Evolutionary conservation across 805 yeast species (phyloP), one percentile per base, ranked within the genome.

Genomic region (Wickerhamiella siamensis): DNA sequence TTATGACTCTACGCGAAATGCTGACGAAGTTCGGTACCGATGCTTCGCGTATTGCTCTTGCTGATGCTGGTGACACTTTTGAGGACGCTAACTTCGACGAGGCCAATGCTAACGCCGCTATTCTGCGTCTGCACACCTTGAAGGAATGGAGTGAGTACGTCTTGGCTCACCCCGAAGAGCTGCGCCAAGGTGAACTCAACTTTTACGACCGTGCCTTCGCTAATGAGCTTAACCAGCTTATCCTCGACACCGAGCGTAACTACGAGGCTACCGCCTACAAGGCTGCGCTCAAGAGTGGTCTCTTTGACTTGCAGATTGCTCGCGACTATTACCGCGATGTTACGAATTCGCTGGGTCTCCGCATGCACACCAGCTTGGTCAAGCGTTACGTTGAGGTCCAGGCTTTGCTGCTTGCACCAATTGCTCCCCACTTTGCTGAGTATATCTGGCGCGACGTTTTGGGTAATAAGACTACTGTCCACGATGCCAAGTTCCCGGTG

Each of bases 61-160:
- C 97, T 36, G 98, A 91, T 68, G 95, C 96, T 40, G 98, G 98
- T 69, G 98, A 91, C 61, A 70, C 91, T 34, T 76, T 86, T 51
- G 98, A 91, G 66, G 98, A 91, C 63, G 98, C 98, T 41, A 91
- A 91, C 69, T 83, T 91, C 58, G 98, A 91, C 57, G 98, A 91
- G 66, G 67, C 84, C 46, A 87, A 79, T 57, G 98, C 98, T 42
- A 91, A 91, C 57, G 95, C 98, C 37, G 96, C 97, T 20, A 87
- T 91, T 60, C 73, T 91, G 61, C 82, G 98, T 67, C 72, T 91
- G 60, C 81, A 74, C 62, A 88, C 83, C 42, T 71, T 88, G 62
- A 88, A 83, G 61, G 97, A 87, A 63, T 91, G 98, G 98, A 74
- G 82, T 59, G 96, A 87, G 61, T 91, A 81, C 43, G 66, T 75